These are phyloP conservation scores for Moniliella sp. DNA, from an alignment of 1,284 basidiomycete genomes.

Conservation along the genomic window DNA sequence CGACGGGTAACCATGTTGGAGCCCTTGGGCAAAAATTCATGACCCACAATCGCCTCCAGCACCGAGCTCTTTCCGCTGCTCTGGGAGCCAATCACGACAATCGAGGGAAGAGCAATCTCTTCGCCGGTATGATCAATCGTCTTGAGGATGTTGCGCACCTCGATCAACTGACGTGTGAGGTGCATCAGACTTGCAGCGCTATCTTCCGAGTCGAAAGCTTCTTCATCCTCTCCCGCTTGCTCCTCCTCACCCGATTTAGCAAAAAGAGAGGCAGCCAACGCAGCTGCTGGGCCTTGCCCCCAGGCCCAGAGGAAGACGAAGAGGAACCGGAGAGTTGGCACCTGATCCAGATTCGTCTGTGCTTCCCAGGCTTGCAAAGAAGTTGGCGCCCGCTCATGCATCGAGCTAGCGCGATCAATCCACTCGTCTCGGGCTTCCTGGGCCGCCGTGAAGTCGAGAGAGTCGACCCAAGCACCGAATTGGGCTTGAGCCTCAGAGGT, in stretches of 20 bases:
- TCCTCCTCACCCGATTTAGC: constrained; percentile 3
- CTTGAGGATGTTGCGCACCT: constrained; percentile 75
- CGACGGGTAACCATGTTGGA: constrained; percentile 98
- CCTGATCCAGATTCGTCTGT: constrained; percentile 3
- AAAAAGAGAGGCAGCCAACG: constrained; percentile 2
- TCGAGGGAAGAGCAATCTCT: constrained; percentile 73
- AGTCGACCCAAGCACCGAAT: constrained; percentile 1
- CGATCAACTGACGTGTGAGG: constrained; percentile 80
- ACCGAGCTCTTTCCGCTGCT: constrained; percentile 95
- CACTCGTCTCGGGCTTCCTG: neutral
- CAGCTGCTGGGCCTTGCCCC: constrained; percentile 2
- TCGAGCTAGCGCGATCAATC: no score
- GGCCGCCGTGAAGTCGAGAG: constrained; percentile 1
- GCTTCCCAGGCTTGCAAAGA: neutral
- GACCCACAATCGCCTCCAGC: constrained; percentile 85
- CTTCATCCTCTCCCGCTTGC: constrained; percentile 1
- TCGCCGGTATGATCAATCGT: constrained; percentile 68
- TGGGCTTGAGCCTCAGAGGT: constrained; percentile 1
- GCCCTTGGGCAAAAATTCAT: constrained; percentile 92
- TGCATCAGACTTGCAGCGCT: constrained; percentile 46
- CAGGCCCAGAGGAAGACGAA: constrained; percentile 8
- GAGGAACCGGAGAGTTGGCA: constrained; percentile 1
- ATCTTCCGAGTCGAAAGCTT: no score
- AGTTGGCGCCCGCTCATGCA: no score
- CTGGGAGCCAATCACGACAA: constrained; percentile 93